These are phyloP conservation scores for Lipomyces anomalus DNA, from an alignment of 805 yeast genomes.

Conservation along the genomic window DNA sequence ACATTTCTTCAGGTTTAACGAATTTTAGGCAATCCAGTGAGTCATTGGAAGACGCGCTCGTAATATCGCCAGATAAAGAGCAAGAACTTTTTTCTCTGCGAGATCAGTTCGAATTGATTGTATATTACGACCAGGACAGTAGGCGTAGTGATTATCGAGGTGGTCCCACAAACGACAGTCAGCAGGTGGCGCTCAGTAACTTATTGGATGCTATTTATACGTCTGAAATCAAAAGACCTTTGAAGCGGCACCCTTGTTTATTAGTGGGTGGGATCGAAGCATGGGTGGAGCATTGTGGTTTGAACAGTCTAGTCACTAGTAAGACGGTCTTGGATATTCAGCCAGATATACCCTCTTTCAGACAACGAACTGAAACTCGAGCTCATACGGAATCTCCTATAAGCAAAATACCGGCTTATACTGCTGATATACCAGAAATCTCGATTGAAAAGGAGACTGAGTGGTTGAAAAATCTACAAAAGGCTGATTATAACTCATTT, in stretches of 20 bases:
- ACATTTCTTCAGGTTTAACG: not conserved
- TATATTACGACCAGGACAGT: conserved; percentile 52
- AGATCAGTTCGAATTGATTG: conserved; percentile 53
- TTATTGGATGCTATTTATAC: conserved; percentile 37
- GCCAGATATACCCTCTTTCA: too few species aligned
- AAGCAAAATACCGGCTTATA: too few species aligned
- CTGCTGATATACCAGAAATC: too few species aligned
- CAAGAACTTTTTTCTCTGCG: conserved; percentile 49
- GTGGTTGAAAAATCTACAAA: too few species aligned
- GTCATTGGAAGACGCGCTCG: conserved; percentile 62
- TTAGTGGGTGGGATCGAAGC: conserved; percentile 53
- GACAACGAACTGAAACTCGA: too few species aligned
- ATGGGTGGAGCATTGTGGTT: conserved; percentile 35
- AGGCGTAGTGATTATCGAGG: conserved; percentile 17
- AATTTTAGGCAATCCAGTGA: conserved; percentile 45
- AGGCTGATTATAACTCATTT: too few species aligned
- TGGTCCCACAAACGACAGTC: conserved; percentile 20
- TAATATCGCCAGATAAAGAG: conserved; percentile 54
- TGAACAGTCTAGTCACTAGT: conserved; percentile 9
- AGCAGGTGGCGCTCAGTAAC: conserved; percentile 27
- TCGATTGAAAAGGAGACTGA: too few species aligned
- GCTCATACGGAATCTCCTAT: too few species aligned
- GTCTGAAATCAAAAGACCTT: conserved; percentile 36
- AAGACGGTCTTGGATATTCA: too few species aligned
- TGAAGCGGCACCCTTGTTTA: conserved; percentile 41